Conservation (phyloP, 1,284 basidiomycete genomes). For the Tylopilus sp. region DNA sequence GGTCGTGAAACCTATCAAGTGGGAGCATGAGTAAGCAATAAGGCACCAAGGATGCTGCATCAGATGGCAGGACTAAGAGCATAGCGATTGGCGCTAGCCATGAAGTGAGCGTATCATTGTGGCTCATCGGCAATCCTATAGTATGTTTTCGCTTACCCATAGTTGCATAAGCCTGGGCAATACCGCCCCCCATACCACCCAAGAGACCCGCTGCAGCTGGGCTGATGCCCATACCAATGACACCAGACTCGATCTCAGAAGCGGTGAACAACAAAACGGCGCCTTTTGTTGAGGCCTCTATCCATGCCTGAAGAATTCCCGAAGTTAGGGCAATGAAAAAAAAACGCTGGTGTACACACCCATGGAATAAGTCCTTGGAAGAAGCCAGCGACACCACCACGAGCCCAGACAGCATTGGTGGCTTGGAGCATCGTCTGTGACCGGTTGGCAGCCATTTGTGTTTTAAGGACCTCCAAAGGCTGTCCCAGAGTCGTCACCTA, state of each 20-base stretch:
- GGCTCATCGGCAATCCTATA: background rate
- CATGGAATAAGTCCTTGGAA: conserved; percentile 99
- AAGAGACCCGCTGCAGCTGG: conserved; percentile 85
- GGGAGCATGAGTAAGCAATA: conserved; percentile 10
- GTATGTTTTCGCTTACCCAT: conserved; percentile 72
- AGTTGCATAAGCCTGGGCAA: conserved; percentile 98
- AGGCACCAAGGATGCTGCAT: background rate
- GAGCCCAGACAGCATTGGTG: conserved; percentile 82
- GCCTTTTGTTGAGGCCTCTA: conserved; percentile 98
- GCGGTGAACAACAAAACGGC: conserved; percentile 95
- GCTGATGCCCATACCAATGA: conserved; percentile 64
- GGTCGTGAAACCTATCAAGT: conserved; percentile 84
- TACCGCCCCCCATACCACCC: conserved; percentile 96
- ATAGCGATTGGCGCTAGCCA: conserved; percentile 21
- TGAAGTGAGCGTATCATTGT: conserved; percentile 18
- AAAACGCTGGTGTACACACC: conserved; percentile 47
- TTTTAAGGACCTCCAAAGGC: conserved; percentile 98
- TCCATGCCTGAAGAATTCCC: conserved; percentile 77
- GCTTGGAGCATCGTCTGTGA: conserved; percentile 89
- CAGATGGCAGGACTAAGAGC: conserved; percentile 16
- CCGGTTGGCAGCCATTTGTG: conserved; percentile 96
- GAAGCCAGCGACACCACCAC: conserved; percentile 88
- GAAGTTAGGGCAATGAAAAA: background rate
- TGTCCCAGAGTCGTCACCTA: conserved; percentile 97
- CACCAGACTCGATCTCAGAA: conserved; percentile 85